These are phyloP conservation scores for Dendrocalamus latiflorus DNA, from an alignment of 202 grass and related monocot genomes.

Conservation along the genomic window DNA sequence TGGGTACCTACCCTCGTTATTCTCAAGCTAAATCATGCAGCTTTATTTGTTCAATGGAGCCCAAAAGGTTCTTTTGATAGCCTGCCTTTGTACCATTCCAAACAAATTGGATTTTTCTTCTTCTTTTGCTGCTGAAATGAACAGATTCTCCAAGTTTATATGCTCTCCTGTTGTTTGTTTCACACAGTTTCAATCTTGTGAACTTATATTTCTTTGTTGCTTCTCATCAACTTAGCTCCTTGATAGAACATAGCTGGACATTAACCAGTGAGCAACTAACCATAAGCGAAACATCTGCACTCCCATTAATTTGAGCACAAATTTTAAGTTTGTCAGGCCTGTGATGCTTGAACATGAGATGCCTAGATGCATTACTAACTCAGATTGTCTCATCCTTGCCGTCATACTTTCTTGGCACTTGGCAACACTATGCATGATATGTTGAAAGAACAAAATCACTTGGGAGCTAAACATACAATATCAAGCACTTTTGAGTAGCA, in stretches of 20 bases:
- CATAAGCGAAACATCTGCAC: neutral
- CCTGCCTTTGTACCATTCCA: neutral
- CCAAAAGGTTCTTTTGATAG: conserved; percentile 67
- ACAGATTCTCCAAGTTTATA: neutral
- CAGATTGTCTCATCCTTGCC: neutral
- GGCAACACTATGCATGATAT: neutral
- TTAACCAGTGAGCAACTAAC: neutral
- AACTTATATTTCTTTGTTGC: neutral
- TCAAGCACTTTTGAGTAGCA: neutral
- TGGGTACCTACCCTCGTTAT: conserved; percentile 97
- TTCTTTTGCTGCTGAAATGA: conserved; percentile 8
- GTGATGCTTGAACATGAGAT: conserved; percentile 4
- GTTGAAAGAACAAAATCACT: neutral
- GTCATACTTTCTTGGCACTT: neutral
- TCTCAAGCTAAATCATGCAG: conserved; percentile 95
- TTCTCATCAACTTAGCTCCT: neutral
- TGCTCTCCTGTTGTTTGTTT: too few relatives aligned
- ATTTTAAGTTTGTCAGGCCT: neutral
- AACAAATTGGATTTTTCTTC: neutral
- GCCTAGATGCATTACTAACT: neutral
- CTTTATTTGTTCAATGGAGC: conserved; percentile 95
- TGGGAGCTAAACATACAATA: neutral
- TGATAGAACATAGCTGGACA: neutral
- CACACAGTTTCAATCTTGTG: neutral
- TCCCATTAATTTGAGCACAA: neutral